Evolutionary conservation across 441 rosid species (phyloP).

Genomic region (Adansonia gregorii): DNA sequence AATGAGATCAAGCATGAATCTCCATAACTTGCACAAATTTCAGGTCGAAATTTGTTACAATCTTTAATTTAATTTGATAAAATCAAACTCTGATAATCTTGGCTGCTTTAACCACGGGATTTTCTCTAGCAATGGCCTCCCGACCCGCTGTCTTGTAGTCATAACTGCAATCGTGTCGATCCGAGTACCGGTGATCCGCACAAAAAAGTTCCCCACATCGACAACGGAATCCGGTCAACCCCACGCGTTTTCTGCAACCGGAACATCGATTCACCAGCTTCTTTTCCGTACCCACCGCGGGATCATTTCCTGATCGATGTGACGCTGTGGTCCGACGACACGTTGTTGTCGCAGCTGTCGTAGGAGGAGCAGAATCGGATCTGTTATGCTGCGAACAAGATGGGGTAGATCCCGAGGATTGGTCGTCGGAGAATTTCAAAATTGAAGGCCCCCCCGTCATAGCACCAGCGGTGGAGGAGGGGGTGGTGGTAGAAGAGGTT

Average conservation of each 20-base stretch:
- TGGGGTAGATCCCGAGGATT: background rate
- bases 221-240: slow-evolving; percentile 14
- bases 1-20: slow-evolving; percentile 44
- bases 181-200: slow-evolving; percentile 58
- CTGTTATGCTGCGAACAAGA: background rate
- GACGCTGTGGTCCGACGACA: too few relatives aligned
- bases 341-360: too few relatives aligned
- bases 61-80: too few relatives aligned
- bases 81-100: slow-evolving; percentile 62
- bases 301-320: too few relatives aligned
- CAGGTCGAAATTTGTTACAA: too few relatives aligned
- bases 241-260: background rate
- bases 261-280: background rate
- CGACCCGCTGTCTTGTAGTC: slow-evolving; percentile 91
- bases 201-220: slow-evolving; percentile 5
- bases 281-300: background rate
- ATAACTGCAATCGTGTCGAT: slow-evolving; percentile 91
- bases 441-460: background rate
- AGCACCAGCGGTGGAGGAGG: slow-evolving; percentile 12
- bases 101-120: slow-evolving; percentile 62
- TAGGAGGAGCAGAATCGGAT: background rate
- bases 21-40: background rate
- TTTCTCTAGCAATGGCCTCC: slow-evolving; percentile 87
- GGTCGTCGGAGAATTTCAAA: background rate
- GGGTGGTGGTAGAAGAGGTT: slow-evolving; percentile 34